Percentiles rank a stretch among this genome's conserved stretches.
phyloP scores from a whole-genome alignment of 495 filamentous ascomycete species.

The Annulohypoxylon moriforme region DNA sequence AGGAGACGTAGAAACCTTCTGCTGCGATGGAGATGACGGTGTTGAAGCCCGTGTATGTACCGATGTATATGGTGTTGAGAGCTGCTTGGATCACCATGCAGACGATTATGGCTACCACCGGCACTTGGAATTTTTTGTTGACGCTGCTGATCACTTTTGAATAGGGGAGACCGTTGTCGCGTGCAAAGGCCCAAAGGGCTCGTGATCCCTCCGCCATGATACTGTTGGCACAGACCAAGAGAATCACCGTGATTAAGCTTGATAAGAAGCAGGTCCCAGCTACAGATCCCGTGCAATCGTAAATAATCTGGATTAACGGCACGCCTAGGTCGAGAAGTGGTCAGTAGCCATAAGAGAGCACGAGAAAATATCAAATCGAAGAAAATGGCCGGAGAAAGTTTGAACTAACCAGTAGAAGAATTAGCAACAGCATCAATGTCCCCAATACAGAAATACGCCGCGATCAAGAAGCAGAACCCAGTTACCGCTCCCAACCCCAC shows the following conservation, averaged over 20 bases:
- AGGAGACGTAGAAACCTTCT: neutral
- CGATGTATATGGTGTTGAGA: neutral
- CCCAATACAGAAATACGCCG: neutral
- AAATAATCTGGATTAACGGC: neutral
- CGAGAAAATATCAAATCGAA: too few relatives aligned
- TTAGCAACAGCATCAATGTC: neutral
- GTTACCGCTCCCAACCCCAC: neutral
- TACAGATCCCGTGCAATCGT: neutral
- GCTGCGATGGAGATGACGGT: neutral
- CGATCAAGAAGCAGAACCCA: neutral
- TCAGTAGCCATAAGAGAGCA: neutral
- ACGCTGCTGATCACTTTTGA: neutral
- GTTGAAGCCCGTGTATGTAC: neutral
- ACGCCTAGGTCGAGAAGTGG: neutral
- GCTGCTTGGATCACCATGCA: neutral
- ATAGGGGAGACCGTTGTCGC: neutral
- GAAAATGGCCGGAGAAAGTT: neutral
- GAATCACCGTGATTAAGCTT: neutral
- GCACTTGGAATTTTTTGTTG: neutral
- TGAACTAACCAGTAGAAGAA: neutral
- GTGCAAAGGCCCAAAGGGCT: neutral
- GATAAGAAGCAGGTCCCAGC: neutral
- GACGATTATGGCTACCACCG: neutral
- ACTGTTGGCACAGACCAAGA: neutral
- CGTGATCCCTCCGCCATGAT: neutral